Evolutionary conservation across 441 rosid genomes (phyloP).

Genomic region (Bruguiera hainesii): DNA sequence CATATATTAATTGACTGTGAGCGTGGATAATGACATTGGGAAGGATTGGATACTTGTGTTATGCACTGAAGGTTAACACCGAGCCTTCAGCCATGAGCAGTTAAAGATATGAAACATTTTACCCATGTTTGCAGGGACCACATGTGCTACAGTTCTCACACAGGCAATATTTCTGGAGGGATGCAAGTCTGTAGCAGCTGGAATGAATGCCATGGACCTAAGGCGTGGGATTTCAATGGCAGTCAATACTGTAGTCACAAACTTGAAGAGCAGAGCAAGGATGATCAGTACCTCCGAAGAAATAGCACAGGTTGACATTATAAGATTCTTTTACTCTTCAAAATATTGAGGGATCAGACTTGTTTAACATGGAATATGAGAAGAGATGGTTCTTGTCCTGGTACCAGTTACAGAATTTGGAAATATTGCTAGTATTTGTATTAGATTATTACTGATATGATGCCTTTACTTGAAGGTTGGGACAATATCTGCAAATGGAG

Average conservation of each 20-base stretch:
- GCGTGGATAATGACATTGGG: too few species aligned
- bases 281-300: slow-evolving; percentile 97
- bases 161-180: slow-evolving; percentile 80
- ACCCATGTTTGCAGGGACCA: slow-evolving; percentile 52
- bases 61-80: too few species aligned
- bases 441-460: slow-evolving; percentile 1
- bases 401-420: not conserved
- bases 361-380: too few species aligned
- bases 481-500: slow-evolving; percentile 86
- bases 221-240: slow-evolving; percentile 87
- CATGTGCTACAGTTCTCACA: slow-evolving; percentile 85
- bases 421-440: not conserved
- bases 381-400: not conserved
- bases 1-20: too few species aligned
- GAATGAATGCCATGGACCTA: slow-evolving; percentile 92
- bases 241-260: slow-evolving; percentile 77
- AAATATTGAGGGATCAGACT: too few species aligned
- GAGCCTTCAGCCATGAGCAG: too few species aligned
- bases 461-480: slow-evolving; percentile 27
- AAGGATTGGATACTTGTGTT: too few species aligned
- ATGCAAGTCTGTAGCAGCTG: slow-evolving; percentile 93
- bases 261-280: slow-evolving; percentile 71
- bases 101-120: too few species aligned
- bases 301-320: slow-evolving; percentile 94
- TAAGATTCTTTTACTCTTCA: too few species aligned